A percentile compares a stretch with the other conserved stretches of the same genome.
Evolutionary conservation across 495 filamentous ascomycete genomes (phyloP).

Genomic region (Venustampulla echinocandica): DNA sequence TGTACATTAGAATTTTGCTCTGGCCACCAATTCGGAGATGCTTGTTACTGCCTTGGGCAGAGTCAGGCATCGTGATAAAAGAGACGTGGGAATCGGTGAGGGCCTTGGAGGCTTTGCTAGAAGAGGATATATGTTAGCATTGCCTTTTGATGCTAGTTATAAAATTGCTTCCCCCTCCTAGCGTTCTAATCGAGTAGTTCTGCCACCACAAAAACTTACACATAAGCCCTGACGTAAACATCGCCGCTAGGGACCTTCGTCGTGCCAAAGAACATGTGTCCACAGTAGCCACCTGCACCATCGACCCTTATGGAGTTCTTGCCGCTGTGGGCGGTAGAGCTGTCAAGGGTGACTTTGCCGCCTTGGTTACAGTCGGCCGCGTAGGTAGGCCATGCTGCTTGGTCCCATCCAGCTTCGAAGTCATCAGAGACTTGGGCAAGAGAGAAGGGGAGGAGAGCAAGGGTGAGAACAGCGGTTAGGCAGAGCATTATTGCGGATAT

Average conservation of each 20-base stretch:
- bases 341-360: slow-evolving; percentile 45
- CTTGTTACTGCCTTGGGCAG: slow-evolving; percentile 42
- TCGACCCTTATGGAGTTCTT: slow-evolving; percentile 47
- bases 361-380: slow-evolving; percentile 49
- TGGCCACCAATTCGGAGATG: slow-evolving; percentile 52
- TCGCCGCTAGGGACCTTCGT: slow-evolving; percentile 45
- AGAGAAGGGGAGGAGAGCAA: slow-evolving; percentile 37
- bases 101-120: slow-evolving; percentile 43
- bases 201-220: slow-evolving; percentile 34
- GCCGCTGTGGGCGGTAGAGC: slow-evolving; percentile 40
- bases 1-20: slow-evolving; percentile 49
- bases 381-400: slow-evolving; percentile 45
- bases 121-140: slow-evolving; percentile 22
- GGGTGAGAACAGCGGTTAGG: slow-evolving; percentile 34
- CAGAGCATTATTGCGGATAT: slow-evolving; percentile 34
- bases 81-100: slow-evolving; percentile 45
- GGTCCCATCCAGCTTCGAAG: slow-evolving; percentile 47
- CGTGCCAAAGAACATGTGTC: slow-evolving; percentile 52
- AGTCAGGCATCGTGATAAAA: slow-evolving; percentile 55
- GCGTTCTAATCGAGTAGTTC: neutral
- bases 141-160: slow-evolving; percentile 9
- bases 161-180: neutral
- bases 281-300: slow-evolving; percentile 47
- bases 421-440: slow-evolving; percentile 42
- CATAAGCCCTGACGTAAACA: slow-evolving; percentile 42